These are phyloP conservation scores for Diaporthe velutina DNA, from an alignment of 2,329 filamentous ascomycete species.

Conservation along the genomic window DNA sequence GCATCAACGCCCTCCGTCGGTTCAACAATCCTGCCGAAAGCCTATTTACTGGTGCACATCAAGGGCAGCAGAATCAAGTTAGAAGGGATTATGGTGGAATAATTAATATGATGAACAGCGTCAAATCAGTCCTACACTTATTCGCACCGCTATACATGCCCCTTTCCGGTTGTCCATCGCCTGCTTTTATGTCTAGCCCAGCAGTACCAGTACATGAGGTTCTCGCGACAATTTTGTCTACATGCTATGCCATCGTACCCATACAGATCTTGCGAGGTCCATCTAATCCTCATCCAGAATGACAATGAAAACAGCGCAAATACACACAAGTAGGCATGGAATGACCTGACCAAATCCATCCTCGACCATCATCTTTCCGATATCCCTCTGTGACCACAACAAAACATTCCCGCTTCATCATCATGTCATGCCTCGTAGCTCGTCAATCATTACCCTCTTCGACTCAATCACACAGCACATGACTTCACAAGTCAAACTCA, in stretches of 20 bases:
- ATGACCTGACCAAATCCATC: slow-evolving; percentile 18
- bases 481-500: not conserved
- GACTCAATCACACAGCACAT: not conserved
- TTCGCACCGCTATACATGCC: not conserved
- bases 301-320: not conserved
- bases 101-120: no score
- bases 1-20: no score
- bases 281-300: slow-evolving; percentile 5
- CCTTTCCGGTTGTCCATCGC: not conserved
- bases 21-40: not conserved
- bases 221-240: slow-evolving; percentile 36
- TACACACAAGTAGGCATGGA: slow-evolving; percentile 20
- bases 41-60: not conserved
- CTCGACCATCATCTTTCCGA: not conserved
- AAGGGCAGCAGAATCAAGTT: not conserved
- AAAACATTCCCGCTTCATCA: not conserved
- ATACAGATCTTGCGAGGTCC: slow-evolving; percentile 31
- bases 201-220: slow-evolving; percentile 30
- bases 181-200: not conserved
- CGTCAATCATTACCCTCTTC: slow-evolving; percentile 3
- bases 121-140: not conserved
- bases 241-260: slow-evolving; percentile 17
- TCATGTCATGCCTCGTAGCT: slow-evolving; percentile 4
- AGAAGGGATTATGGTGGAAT: not conserved
- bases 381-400: not conserved